These are phyloP conservation scores for Penicillium lagena DNA, from an alignment of 495 filamentous ascomycete species.

Conservation along the genomic window DNA sequence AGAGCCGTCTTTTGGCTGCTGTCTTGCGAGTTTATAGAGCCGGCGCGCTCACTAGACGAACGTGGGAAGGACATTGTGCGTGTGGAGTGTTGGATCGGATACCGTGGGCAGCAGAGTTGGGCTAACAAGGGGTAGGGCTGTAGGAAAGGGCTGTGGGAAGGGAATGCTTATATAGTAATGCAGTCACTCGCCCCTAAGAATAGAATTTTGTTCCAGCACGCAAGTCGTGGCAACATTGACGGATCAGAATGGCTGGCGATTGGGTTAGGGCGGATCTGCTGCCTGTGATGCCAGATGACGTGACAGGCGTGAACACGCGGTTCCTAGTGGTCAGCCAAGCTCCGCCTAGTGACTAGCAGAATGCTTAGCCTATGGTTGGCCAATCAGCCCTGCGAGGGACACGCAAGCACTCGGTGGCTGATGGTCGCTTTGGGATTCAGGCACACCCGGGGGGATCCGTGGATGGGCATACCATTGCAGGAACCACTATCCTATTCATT, in stretches of 20 bases:
- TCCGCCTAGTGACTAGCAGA: constrained; percentile 7
- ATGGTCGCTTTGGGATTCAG: constrained; percentile 4
- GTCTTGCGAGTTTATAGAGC: constrained; percentile 20
- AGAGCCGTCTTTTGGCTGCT: constrained; percentile 49
- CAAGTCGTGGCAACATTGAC: constrained; percentile 14
- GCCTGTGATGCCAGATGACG: constrained; percentile 18
- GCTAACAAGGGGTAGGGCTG: too few relatives aligned
- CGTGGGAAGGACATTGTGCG: constrained; percentile 18
- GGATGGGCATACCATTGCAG: neutral
- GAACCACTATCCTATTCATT: neutral
- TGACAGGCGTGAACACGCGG: neutral
- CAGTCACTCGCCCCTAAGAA: constrained; percentile 5
- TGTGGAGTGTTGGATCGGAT: neutral
- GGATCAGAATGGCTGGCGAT: constrained; percentile 6
- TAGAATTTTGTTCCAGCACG: constrained; percentile 17
- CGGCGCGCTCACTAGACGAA: constrained; percentile 20
- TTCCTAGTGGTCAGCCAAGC: constrained; percentile 9
- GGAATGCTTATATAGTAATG: neutral
- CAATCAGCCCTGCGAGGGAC: constrained; percentile 12
- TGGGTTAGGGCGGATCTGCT: constrained; percentile 12
- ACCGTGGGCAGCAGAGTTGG: neutral
- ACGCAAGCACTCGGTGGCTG: constrained; percentile 22
- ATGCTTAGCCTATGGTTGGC: constrained; percentile 17
- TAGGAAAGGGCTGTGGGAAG: too few relatives aligned
- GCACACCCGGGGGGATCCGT: constrained; percentile 5